Conservation (phyloP, 2,329 filamentous ascomycete genomes). For the Aspergillus cejpii region DNA sequence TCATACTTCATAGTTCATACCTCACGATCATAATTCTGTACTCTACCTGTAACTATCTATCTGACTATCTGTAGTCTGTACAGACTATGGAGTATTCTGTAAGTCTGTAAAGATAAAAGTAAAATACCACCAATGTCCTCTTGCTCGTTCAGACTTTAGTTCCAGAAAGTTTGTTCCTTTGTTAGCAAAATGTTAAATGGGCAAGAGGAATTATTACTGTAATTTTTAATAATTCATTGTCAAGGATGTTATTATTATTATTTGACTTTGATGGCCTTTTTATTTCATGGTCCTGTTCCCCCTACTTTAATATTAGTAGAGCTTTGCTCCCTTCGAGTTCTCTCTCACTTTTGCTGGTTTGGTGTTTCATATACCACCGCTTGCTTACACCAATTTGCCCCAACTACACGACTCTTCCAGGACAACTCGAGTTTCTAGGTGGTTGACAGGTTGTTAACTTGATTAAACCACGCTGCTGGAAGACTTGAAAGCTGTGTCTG, state of each 20-base stretch:
- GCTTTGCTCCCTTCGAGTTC: neutral
- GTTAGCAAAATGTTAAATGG: slow-evolving; percentile 14
- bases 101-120: neutral
- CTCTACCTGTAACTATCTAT: too few relatives aligned
- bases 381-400: too few relatives aligned
- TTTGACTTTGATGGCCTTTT: neutral
- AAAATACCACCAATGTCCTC: slow-evolving; percentile 4
- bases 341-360: neutral
- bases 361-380: neutral
- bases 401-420: too few relatives aligned
- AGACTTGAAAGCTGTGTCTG: neutral
- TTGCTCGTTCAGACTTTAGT: slow-evolving; percentile 9
- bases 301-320: neutral
- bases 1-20: too few relatives aligned
- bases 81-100: too few relatives aligned
- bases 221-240: neutral
- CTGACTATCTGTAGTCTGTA: neutral
- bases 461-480: neutral
- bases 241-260: neutral
- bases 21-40: too few relatives aligned
- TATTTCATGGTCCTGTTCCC: neutral
- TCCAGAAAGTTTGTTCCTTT: slow-evolving; percentile 17
- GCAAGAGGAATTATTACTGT: slow-evolving; percentile 8
- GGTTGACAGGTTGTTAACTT: neutral
- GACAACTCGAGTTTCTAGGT: too few relatives aligned